phyloP scores from a whole-genome alignment of 2,329 filamentous ascomycete species.

The Trichoderma sp. region DNA sequence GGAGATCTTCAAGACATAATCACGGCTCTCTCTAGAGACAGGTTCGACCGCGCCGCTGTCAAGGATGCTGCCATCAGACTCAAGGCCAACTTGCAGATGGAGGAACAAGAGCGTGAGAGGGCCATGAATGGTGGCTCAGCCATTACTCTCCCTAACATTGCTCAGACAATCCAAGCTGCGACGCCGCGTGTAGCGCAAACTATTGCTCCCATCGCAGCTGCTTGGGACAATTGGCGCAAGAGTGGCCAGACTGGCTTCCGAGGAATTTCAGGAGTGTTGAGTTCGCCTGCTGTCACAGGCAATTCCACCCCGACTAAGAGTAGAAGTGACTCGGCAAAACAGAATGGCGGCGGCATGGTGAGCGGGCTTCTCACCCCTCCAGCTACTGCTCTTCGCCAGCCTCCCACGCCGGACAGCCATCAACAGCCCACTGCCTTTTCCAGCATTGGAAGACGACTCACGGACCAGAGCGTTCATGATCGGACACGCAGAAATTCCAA shows the following conservation, averaged over 20 bases:
- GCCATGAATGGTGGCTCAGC: conserved; percentile 70
- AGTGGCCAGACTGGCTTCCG: conserved; percentile 55
- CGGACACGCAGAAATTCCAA: conserved; percentile 36
- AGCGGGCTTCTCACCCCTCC: conserved; percentile 90
- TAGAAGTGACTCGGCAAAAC: conserved; percentile 54
- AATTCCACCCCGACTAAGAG: conserved; percentile 63
- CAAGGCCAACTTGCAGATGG: conserved; percentile 95
- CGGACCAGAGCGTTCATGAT: conserved; percentile 43
- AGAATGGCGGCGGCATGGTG: conserved; percentile 61
- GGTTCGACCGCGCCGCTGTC: conserved; percentile 75
- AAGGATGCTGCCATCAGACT: conserved; percentile 91
- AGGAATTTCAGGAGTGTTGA: conserved; percentile 51
- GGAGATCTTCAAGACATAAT: conserved; percentile 94
- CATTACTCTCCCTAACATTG: conserved; percentile 72
- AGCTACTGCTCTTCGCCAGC: conserved; percentile 68
- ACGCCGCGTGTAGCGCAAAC: conserved; percentile 83
- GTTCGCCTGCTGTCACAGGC: conserved; percentile 45
- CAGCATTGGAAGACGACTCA: conserved; percentile 60
- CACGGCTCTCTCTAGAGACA: conserved; percentile 69
- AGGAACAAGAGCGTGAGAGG: conserved; percentile 91
- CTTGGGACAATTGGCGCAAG: conserved; percentile 94
- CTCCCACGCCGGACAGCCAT: conserved; percentile 47
- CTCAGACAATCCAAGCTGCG: conserved; percentile 74
- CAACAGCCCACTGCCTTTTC: conserved; percentile 63
- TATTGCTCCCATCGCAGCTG: conserved; percentile 77